Evolutionary conservation across 2,329 filamentous ascomycete genomes (phyloP), one percentile per base, ranked within the genome.

Genomic region (Davidsoniella neocaledoniae): DNA sequence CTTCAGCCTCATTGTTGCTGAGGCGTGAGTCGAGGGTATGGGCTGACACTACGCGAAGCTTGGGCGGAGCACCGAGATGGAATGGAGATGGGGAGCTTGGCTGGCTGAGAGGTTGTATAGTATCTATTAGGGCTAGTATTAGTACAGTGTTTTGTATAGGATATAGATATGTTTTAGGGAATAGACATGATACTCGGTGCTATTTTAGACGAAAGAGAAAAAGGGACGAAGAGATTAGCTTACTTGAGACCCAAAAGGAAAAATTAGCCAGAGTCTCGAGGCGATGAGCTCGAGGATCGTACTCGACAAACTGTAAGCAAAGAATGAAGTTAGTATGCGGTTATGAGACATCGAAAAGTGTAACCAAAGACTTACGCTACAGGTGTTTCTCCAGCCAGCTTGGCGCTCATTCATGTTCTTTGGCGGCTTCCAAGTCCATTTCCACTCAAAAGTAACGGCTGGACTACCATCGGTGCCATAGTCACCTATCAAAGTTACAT

Each of bases 361-460:
- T 6, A 9, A 8, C 9, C 1, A 25, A 17, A 19, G 41, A 66
- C 75, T 55, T 70, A 86, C 82, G 63, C 86, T 95, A 71, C 91
- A 96, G 58, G 82, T 84, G 61, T 93, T 96, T 60, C 86, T 84
- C 90, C 91, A 98, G 42, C 91, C 91, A 51, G 87, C 86, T 26
- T 84, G 85, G 58, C 77, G 78, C 61, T 95, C 88, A 61, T 95
- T 88, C 14, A 69, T 67, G 12, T 68, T 60, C 69, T 86, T 94
- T 37, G 91, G 91, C 7, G 91, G 86, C 61, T 83, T 86, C 87
- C 90, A 98, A 69, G 83, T 91, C 91, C 91, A 98, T 6, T 82
- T 81, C 87, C 90, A 98, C 56, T 90, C 83, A 61, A 95, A 95
- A 33, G 86, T 80, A 26, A 94, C 81, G 1, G 86, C 90, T 5